Evolutionary conservation across 805 yeast species (phyloP), one percentile per base, ranked within the genome.

Genomic region (Candida nonsorbophila): DNA sequence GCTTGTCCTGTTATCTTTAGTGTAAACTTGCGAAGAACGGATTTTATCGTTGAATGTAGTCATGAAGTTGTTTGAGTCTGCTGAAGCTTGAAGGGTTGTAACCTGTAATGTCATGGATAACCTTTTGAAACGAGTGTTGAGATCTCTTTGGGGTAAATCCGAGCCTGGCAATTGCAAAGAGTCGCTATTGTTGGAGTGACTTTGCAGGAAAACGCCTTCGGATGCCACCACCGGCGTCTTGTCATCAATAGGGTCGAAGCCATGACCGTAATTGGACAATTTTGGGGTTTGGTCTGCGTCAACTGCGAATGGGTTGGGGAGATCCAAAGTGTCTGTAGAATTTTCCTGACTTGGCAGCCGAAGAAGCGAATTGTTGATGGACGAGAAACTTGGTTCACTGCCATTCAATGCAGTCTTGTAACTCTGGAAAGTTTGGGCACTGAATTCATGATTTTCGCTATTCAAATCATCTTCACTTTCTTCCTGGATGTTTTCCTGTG

Each of bases 61-160:
- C 50, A 62, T 57, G 35, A 65, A 65, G 22, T 52, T 46, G 30
- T 58, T 47, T 2, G 69, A 63, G 33, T 62, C 69, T n/a, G 55
- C 55, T 4, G 70, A 55, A 1, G 63, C 51, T 19, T 44, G 42
- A 18, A 27, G 22, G 23, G 27, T 34, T 3, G 54, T 41, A 10
- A 53, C 53, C 30, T 55, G 62, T 15, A 65, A 40, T 1, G 69
- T 61, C 27, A 49, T 35, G 1, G 66, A 57, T 12, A 65, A 47
- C 12, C 70, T 26, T 27, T 57, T 55, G 34, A 65, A 65, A 34
- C 60, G 61, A 5, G 38, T 34, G 23, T 57, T 51, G 16, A 64
- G 45, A 20, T 51, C 54, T 28, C 52, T 55, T 26, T 50, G 55
- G 4, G 67, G 64, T n/a, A 58, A 41, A 18, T 23, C 14, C 22